Evolutionary conservation across 495 filamentous ascomycete species (phyloP).

Genomic region (Aspergillus avenaceus): DNA sequence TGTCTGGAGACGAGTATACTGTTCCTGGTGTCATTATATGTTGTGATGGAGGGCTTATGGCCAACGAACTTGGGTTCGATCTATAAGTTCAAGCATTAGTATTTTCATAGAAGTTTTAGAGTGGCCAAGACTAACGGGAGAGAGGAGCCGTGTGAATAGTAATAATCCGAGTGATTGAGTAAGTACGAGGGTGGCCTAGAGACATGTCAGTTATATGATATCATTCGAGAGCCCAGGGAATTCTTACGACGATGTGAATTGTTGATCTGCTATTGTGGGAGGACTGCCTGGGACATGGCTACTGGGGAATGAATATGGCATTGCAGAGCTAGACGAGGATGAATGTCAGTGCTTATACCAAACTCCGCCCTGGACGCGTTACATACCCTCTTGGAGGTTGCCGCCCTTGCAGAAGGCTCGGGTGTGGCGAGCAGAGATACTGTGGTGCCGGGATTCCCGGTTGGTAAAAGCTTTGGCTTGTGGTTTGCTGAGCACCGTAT

Average conservation of each 20-base stretch:
- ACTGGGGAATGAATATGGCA: constrained; percentile 20
- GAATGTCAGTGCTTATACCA: not conserved
- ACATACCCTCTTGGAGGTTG: constrained; percentile 22
- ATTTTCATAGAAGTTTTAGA: not conserved
- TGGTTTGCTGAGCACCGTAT: constrained; percentile 13
- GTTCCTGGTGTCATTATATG: constrained; percentile 24
- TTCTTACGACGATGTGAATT: constrained; percentile 16
- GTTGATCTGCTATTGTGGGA: constrained; percentile 15
- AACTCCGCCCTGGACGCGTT: not conserved
- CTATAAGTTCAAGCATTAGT: constrained; percentile 5
- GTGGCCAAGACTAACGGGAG: constrained; percentile 17
- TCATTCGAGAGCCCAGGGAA: not conserved
- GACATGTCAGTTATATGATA: not conserved
- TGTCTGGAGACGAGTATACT: constrained; percentile 29
- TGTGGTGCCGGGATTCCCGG: constrained; percentile 13
- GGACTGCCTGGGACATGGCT: constrained; percentile 17
- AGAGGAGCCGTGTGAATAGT: constrained; percentile 22
- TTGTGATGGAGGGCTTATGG: constrained; percentile 27
- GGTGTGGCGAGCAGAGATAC: constrained; percentile 19
- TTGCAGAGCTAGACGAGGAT: constrained; percentile 8
- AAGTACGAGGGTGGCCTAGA: constrained; percentile 20
- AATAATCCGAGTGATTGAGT: constrained; percentile 27
- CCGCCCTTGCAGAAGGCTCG: constrained; percentile 10
- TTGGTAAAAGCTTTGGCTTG: constrained; percentile 17
- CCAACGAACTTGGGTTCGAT: constrained; percentile 18